Percentiles rank a stretch among this genome's conserved stretches.
phyloP scores from a whole-genome alignment of 805 yeast genomes.

The Dipodascus albidus region DNA sequence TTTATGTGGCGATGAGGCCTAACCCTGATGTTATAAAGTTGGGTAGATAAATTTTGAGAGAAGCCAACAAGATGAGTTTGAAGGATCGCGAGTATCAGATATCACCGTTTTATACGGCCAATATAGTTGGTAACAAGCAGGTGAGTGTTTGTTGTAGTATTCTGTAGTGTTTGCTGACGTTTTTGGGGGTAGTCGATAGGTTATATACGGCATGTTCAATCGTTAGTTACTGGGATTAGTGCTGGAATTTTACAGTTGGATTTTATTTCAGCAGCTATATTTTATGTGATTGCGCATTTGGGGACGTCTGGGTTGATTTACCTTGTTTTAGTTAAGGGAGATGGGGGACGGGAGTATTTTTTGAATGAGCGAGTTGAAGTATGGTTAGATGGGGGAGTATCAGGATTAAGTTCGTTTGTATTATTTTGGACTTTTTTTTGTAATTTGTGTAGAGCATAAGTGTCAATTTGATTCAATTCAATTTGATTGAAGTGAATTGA shows the following conservation, averaged over 20 bases:
- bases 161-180: not conserved
- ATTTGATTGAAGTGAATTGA: too few relatives aligned
- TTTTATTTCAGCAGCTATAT: conserved; percentile 18
- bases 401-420: conserved; percentile 40
- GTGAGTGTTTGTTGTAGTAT: not conserved
- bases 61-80: not conserved
- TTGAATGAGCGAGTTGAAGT: conserved; percentile 31
- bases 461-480: not conserved
- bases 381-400: conserved; percentile 32
- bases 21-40: not conserved
- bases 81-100: not conserved
- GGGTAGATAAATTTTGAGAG: too few relatives aligned
- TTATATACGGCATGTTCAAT: conserved; percentile 34
- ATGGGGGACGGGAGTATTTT: conserved; percentile 24
- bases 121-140: not conserved
- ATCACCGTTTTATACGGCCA: not conserved
- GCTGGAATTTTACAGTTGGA: conserved; percentile 46
- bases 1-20: not conserved
- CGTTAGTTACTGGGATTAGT: conserved; percentile 39
- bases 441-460: not conserved
- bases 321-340: conserved; percentile 25
- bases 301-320: conserved; percentile 18
- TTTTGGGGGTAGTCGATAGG: conserved; percentile 5
- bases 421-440: conserved; percentile 47
- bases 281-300: not conserved